A percentile compares a stretch with the other conserved stretches of the same genome.
Evolutionary conservation across 805 yeast genomes (phyloP).

Genomic region (Komagataella populi): DNA sequence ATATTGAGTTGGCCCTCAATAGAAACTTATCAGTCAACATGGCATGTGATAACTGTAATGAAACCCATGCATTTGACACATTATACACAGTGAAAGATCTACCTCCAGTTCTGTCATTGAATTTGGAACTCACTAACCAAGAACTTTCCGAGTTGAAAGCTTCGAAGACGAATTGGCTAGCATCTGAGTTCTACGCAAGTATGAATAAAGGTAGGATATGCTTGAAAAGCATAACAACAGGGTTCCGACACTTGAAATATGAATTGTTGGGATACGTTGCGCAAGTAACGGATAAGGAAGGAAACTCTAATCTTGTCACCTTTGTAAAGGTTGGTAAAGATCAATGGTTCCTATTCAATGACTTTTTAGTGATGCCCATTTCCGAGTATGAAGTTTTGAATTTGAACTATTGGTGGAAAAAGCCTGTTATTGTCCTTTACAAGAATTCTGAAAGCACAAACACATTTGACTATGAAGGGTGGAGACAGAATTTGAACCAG

Average conservation of each 20-base stretch:
- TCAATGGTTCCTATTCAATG: slow-evolving; percentile 79
- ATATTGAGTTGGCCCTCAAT: slow-evolving; percentile 49
- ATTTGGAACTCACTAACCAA: slow-evolving; percentile 38
- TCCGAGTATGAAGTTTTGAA: slow-evolving; percentile 69
- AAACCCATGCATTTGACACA: slow-evolving; percentile 40
- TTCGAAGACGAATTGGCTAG: slow-evolving; percentile 39
- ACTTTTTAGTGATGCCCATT: slow-evolving; percentile 71
- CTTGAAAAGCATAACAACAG: slow-evolving; percentile 19
- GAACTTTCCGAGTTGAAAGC: slow-evolving; percentile 39
- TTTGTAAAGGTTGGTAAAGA: slow-evolving; percentile 31
- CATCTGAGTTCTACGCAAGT: slow-evolving; percentile 42
- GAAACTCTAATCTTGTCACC: slow-evolving; percentile 47
- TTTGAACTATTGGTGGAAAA: slow-evolving; percentile 67
- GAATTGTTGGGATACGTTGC: slow-evolving; percentile 61
- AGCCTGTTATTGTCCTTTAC: slow-evolving; percentile 61
- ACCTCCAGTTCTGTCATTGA: slow-evolving; percentile 55
- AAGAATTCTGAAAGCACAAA: slow-evolving; percentile 30
- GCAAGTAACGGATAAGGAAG: slow-evolving; percentile 43
- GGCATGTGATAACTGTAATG: slow-evolving; percentile 37
- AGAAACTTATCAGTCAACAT: slow-evolving; percentile 34
- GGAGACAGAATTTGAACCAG: slow-evolving; percentile 41
- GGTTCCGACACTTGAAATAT: slow-evolving; percentile 25
- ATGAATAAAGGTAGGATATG: slow-evolving; percentile 22
- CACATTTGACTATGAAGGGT: slow-evolving; percentile 32
- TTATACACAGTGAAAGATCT: slow-evolving; percentile 30